Evolutionary conservation across 768 basidiomycete species (phyloP).

Genomic region (Amylocystis lapponica): DNA sequence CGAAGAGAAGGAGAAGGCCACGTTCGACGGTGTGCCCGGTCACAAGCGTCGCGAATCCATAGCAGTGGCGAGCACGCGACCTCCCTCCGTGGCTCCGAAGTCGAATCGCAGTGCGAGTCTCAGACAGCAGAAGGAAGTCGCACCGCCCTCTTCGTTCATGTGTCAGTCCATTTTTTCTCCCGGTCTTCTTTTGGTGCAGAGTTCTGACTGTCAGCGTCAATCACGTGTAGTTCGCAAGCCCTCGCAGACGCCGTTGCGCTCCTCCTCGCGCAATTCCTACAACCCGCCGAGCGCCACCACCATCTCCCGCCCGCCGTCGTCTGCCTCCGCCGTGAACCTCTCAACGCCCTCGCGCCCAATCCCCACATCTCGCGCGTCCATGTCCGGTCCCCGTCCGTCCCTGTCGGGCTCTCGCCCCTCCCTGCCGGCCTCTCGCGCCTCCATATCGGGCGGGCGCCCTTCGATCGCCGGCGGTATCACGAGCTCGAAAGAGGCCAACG

Average conservation of each 20-base stretch:
- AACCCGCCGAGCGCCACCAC: constrained; percentile 9
- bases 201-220: constrained; percentile 2
- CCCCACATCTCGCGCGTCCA: constrained; percentile 8
- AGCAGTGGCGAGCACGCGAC: constrained; percentile 49
- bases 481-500: too few relatives aligned
- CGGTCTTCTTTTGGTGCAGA: constrained; percentile 4
- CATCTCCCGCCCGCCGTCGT: constrained; percentile 20
- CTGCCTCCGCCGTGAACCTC: constrained; percentile 5
- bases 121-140: constrained; percentile 35
- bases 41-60: constrained; percentile 78
- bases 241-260: constrained; percentile 33
- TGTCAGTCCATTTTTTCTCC: constrained; percentile 39
- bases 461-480: too few relatives aligned
- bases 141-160: constrained; percentile 62
- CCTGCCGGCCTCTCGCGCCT: too few relatives aligned
- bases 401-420: too few relatives aligned
- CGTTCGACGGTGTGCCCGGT: constrained; percentile 78
- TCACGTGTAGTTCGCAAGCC: constrained; percentile 40
- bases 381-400: too few relatives aligned
- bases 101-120: constrained; percentile 40
- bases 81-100: constrained; percentile 39
- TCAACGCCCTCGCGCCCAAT: constrained; percentile 11
- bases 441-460: too few relatives aligned
- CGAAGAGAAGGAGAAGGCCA: constrained; percentile 32
- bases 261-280: constrained; percentile 36